A percentile compares a stretch with the other conserved stretches of the same genome.
Conservation (phyloP, 225 moss, liverwort and hornwort species). For the Antitrichia curtipendula region DNA sequence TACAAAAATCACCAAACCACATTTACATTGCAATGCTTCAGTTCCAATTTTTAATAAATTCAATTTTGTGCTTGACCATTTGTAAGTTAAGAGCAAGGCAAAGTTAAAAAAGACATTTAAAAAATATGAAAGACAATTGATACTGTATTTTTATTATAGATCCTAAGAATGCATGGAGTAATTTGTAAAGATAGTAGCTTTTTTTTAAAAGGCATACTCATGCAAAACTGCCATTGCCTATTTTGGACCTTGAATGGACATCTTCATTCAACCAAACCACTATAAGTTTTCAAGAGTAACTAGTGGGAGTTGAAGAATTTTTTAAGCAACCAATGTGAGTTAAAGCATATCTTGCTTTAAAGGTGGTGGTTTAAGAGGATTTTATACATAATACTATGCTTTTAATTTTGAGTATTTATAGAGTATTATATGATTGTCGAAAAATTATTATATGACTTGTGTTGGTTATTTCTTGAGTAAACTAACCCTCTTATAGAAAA, state of each 20-base stretch:
- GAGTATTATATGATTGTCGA: too few relatives aligned
- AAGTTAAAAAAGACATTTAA: neutral
- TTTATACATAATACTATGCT: neutral
- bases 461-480: too few relatives aligned
- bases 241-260: neutral
- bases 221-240: rapidly evolving
- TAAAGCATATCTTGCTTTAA: neutral
- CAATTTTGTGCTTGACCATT: neutral
- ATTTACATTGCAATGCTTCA: neutral
- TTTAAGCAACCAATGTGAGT: too few relatives aligned
- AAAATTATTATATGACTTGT: too few relatives aligned
- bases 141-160: neutral
- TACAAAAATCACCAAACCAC: neutral
- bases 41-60: neutral
- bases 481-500: too few relatives aligned
- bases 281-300: neutral
- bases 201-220: neutral
- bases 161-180: neutral
- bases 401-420: too few relatives aligned
- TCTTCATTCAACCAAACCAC: too few relatives aligned
- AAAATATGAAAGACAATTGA: neutral
- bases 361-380: neutral
- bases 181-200: neutral
- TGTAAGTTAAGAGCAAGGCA: neutral
- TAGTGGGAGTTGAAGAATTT: neutral